These are phyloP conservation scores for Flaveria robusta DNA, from an alignment of 129 eudicot species.

Conservation along the genomic window DNA sequence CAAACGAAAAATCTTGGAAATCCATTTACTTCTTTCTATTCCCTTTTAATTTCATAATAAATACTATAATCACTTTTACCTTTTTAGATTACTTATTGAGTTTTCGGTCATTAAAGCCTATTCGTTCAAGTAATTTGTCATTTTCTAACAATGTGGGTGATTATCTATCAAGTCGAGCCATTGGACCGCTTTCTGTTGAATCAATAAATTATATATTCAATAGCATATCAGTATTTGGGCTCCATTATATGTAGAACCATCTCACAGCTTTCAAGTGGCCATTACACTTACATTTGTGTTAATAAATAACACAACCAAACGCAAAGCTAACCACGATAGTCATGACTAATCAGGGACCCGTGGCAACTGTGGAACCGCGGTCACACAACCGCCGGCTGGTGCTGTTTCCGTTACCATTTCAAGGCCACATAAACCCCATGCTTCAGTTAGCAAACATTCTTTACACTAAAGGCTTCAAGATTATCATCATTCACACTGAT, in stretches of 20 bases:
- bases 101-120: background rate
- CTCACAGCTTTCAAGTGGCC: background rate
- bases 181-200: background rate
- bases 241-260: background rate
- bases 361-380: background rate
- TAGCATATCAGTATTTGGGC: background rate
- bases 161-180: background rate
- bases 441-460: slow-evolving; percentile 36
- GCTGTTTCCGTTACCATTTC: slow-evolving; percentile 33
- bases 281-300: background rate
- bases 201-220: background rate
- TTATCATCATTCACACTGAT: slow-evolving; percentile 35
- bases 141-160: background rate
- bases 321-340: background rate
- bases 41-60: no score
- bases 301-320: background rate
- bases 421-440: slow-evolving; percentile 45
- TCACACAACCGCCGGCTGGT: slow-evolving; percentile 15
- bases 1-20: no score
- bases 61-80: no score
- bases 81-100: no score
- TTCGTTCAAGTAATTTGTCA: background rate
- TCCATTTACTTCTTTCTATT: no score
- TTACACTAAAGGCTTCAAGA: slow-evolving; percentile 30
- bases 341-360: background rate